These are phyloP conservation scores for Candida tropicalis DNA, from an alignment of 1,139 yeast species.

Conservation along the genomic window DNA sequence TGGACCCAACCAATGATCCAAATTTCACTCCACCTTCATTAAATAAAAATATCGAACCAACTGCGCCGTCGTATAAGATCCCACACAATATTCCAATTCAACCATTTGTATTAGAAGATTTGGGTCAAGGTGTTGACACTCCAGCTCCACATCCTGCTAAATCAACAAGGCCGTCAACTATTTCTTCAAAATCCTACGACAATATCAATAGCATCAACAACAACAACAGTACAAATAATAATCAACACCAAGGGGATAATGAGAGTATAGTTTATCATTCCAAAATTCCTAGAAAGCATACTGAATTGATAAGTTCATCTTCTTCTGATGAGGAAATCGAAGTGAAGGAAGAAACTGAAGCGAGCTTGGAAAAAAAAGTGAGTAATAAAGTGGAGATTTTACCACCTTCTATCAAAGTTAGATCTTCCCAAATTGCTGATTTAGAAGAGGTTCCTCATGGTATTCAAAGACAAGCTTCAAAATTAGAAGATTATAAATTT, in stretches of 20 bases:
- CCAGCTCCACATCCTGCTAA: conserved; percentile 61
- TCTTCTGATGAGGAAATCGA: conserved; percentile 30
- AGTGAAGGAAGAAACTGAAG: not conserved
- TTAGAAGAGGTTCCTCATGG: conserved; percentile 97
- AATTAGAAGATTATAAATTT: conserved; percentile 66
- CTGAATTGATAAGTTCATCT: conserved; percentile 40
- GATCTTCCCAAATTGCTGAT: conserved; percentile 80
- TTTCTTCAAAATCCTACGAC: conserved; percentile 12
- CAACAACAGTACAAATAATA: no score
- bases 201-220: no score
- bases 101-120: conserved; percentile 76
- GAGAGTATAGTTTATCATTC: conserved; percentile 25
- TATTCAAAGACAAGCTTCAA: conserved; percentile 79
- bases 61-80: conserved; percentile 71
- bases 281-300: conserved; percentile 46
- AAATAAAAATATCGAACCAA: conserved; percentile 61
- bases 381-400: conserved; percentile 20
- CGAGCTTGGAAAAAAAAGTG: not conserved
- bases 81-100: conserved; percentile 76
- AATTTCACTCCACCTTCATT: conserved; percentile 74
- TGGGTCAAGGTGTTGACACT: conserved; percentile 70
- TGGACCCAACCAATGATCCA: conserved; percentile 86
- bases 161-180: conserved; percentile 13
- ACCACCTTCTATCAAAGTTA: conserved; percentile 54
- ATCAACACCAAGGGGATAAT: conserved; percentile 11